Evolutionary conservation across 805 yeast species (phyloP), one percentile per base, ranked within the genome.

Genomic region (Candida ficus): DNA sequence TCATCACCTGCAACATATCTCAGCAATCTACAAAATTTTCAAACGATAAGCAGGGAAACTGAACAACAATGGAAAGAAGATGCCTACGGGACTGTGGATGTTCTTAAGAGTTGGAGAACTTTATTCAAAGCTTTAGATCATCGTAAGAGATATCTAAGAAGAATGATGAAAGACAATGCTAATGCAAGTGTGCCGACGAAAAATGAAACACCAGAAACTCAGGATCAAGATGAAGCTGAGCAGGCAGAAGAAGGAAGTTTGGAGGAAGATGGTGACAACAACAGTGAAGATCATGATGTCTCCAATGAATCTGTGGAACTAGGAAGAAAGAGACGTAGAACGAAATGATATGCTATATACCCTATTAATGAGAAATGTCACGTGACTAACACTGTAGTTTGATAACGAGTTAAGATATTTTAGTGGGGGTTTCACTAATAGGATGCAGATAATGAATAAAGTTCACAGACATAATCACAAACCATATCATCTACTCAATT

Each of bases 81-180:
- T 7, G 51, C 52, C 0, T 21, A 35, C 29, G 50, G 35, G 31
- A 38, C 44, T 11, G 46, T 46, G 10, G 36, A 36, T 19, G 20
- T 41, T 1, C 37, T 55, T 17, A 52, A 43, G 33, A 37, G 42
- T 10, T 58, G 59, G 56, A 47, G 56, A 26, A 42, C 42, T 26
- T 41, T 56, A 5, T 57, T 54, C 45, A 60, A 56, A 30, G 50
- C 49, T 16, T 40, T 57, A 29, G 64, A 54, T 40, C 53, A 43
- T 30, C 44, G 47, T 33, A 55, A 49, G 46, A 50, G 56, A 38
- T 47, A 42, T 39, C 32, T 56, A 25, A 51, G 54, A 37, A 42
- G 42, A 38, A 2, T 23, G 9, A 30, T 23, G 29, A 32, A 28
- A 16, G 44, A 19, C n/a, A 16, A 13, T 12, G 16, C 9, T 12